These are phyloP conservation scores for Cryptomeria japonica DNA, from an alignment of 75 land plant genomes.

Conservation along the genomic window DNA sequence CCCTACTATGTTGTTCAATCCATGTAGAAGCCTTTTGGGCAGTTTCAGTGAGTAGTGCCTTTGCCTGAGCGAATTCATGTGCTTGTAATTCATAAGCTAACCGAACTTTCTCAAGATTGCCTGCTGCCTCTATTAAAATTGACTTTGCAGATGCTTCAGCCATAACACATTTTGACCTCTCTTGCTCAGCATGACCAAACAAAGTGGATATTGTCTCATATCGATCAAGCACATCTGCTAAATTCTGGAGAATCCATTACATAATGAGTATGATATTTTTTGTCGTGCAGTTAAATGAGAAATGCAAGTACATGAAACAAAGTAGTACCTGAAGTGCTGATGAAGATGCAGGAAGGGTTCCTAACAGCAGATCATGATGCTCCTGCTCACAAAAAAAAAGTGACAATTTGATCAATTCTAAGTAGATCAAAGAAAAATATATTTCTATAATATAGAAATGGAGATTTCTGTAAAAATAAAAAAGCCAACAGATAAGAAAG, in stretches of 20 bases:
- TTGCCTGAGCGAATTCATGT: slow-evolving; percentile 77
- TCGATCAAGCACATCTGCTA: slow-evolving; percentile 52
- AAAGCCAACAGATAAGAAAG: background rate
- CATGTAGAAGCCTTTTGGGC: slow-evolving; percentile 68
- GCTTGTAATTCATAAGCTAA: slow-evolving; percentile 68
- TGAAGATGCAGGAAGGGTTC: slow-evolving; percentile 72
- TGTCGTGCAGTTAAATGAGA: background rate
- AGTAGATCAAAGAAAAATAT: background rate
- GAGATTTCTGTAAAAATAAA: no score
- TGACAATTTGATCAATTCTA: background rate
- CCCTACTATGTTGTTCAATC: slow-evolving; percentile 79
- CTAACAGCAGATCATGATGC: slow-evolving; percentile 88
- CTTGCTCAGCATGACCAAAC: slow-evolving; percentile 71
- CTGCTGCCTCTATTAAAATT: slow-evolving; percentile 67
- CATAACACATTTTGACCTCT: slow-evolving; percentile 55
- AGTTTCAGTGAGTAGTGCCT: slow-evolving; percentile 59
- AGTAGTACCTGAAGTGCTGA: slow-evolving; percentile 70
- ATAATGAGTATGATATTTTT: background rate
- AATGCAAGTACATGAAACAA: background rate
- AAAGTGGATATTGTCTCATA: slow-evolving; percentile 62
- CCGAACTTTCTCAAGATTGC: slow-evolving; percentile 57
- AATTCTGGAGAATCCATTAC: slow-evolving; percentile 42
- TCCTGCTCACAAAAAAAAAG: slow-evolving; percentile 44
- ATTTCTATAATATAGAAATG: background rate
- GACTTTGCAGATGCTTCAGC: slow-evolving; percentile 76